Conservation (phyloP, 345 rosid species). For the Chamaenerion angustifolium region DNA sequence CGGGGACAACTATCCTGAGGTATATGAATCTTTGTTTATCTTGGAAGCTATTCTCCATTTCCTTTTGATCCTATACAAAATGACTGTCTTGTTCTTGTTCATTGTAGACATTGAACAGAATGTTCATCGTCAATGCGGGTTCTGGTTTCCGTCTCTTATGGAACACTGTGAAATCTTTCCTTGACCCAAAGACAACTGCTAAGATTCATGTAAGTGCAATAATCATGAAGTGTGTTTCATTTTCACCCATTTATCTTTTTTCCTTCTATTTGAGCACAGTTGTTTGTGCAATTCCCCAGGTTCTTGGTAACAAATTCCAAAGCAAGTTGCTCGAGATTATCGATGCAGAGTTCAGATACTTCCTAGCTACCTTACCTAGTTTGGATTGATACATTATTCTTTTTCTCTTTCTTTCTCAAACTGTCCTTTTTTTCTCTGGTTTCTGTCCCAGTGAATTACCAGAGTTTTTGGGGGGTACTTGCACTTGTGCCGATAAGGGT, state of each 20-base stretch:
- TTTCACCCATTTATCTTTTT: too few relatives aligned
- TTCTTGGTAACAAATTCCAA: conserved; percentile 32
- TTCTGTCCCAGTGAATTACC: conserved; percentile 51
- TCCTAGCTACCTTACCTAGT: too few relatives aligned
- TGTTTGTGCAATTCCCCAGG: conserved; percentile 8
- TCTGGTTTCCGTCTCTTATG: conserved; percentile 82
- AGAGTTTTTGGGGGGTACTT: conserved; percentile 72
- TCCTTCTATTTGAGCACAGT: too few relatives aligned
- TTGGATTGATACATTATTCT: too few relatives aligned
- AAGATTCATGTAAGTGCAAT: background rate
- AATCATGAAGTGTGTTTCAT: too few relatives aligned
- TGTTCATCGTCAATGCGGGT: conserved; percentile 96
- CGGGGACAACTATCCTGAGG: conserved; percentile 84
- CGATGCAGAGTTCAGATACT: conserved; percentile 19
- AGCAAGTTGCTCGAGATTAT: conserved; percentile 29
- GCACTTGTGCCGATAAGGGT: conserved; percentile 68
- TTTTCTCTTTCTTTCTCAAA: too few relatives aligned
- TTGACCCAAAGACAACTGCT: conserved; percentile 78
- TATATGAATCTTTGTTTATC: conserved; percentile 8
- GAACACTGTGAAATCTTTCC: conserved; percentile 63
- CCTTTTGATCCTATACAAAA: background rate
- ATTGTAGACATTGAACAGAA: conserved; percentile 64
- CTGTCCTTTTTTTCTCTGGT: too few relatives aligned
- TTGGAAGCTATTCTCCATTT: background rate
- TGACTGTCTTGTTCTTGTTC: background rate